A percentile compares a stretch with the other conserved stretches of the same genome.
Conservation (phyloP, 495 filamentous ascomycete species). For the Podospora tetraspora region DNA sequence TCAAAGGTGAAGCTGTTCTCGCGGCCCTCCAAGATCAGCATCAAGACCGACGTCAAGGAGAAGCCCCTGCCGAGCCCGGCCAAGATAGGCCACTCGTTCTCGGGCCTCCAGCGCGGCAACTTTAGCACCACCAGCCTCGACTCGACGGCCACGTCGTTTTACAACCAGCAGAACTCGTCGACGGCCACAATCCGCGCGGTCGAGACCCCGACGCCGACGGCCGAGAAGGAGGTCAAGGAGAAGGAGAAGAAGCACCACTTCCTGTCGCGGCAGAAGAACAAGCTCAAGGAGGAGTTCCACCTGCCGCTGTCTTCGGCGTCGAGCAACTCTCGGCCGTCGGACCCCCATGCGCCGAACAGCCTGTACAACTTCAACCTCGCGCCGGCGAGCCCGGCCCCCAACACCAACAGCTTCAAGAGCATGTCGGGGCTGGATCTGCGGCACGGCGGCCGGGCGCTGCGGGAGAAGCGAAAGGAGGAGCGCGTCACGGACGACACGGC, state of each 20-base stretch:
- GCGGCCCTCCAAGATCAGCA: conserved; percentile 14
- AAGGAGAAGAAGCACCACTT: conserved; percentile 79
- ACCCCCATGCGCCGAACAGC: conserved; percentile 77
- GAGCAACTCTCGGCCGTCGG: conserved; percentile 81
- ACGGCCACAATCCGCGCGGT: conserved; percentile 64
- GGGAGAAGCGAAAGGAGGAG: conserved; percentile 86
- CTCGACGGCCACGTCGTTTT: conserved; percentile 65
- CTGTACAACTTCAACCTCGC: conserved; percentile 68
- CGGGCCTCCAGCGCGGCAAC: conserved; percentile 61
- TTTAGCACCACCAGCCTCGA: conserved; percentile 77
- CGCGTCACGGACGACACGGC: conserved; percentile 44
- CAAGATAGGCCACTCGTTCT: conserved; percentile 61
- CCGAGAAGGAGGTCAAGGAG: conserved; percentile 45
- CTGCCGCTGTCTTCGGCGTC: conserved; percentile 80
- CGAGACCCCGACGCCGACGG: conserved; percentile 31
- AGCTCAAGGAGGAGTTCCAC: conserved; percentile 76
- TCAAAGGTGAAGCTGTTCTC: conserved; percentile 49
- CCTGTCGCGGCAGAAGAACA: conserved; percentile 85
- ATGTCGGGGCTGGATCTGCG: conserved; percentile 72
- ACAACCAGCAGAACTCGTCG: conserved; percentile 77
- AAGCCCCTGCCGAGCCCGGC: conserved; percentile 73
- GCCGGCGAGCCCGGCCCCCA: conserved; percentile 62
- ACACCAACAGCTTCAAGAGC: conserved; percentile 60
- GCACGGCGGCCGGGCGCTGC: conserved; percentile 76
- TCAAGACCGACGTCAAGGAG: conserved; percentile 68